A percentile compares a stretch with the other conserved stretches of the same genome.
Evolutionary conservation across 805 yeast species (phyloP).

Genomic region (Lachancea meyersii): DNA sequence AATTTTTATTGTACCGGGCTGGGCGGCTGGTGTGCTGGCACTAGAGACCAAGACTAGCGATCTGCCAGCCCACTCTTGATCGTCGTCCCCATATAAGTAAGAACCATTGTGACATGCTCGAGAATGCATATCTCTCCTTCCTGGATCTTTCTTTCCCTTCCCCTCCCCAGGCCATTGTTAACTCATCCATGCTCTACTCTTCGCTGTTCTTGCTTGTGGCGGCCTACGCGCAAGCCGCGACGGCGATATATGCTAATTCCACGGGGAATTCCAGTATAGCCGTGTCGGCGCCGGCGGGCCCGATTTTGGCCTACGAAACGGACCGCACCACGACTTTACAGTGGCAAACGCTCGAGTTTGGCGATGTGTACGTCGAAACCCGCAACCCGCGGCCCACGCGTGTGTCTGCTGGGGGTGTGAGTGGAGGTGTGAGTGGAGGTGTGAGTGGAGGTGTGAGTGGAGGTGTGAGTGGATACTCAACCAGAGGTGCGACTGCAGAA

Average conservation of each 20-base stretch:
- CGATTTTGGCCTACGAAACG: conserved; percentile 2
- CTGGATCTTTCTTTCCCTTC: background rate
- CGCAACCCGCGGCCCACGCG: conserved; percentile 6
- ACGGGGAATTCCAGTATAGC: background rate
- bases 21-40: background rate
- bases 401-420: conserved; percentile 7
- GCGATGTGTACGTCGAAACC: conserved; percentile 10
- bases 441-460: no score
- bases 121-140: background rate
- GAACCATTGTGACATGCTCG: background rate
- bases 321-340: background rate
- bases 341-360: conserved; percentile 7
- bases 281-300: background rate
- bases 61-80: background rate
- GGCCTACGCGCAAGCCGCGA: background rate
- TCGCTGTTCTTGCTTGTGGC: background rate
- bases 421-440: no score
- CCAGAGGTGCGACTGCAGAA: background rate
- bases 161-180: background rate
- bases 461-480: background rate
- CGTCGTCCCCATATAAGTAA: background rate
- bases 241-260: background rate
- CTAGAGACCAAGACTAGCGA: background rate
- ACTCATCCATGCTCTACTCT: background rate
- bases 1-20: no score